Base-by-base conservation (phyloP, 148 eudicot genomes). In the Gaultheria prostrata region DNA sequence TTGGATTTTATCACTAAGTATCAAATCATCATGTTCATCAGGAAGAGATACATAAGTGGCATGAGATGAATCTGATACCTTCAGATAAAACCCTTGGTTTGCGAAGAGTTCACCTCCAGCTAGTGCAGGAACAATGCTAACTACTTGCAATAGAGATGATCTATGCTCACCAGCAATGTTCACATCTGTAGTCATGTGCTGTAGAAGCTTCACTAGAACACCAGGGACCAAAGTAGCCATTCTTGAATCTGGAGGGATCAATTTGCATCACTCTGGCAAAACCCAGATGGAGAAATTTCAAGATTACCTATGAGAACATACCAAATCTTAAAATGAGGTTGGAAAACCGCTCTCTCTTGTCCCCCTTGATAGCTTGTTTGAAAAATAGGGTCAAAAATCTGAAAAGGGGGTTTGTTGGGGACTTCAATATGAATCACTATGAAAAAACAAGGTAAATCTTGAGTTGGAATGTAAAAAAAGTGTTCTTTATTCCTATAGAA, bases 41-140 rank as follows among this genome's bases (percentile, higher is more conserved):
- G 98, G 98, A 51, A 95, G 90, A 71, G 98, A 91, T 17, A 93
- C 98, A 85, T 93, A 95, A 21, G 98, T 95, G 84, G 97, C 98
- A 86, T 95, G 98, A 87, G 98, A 95, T 26, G 98, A 95, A 80
- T 95, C 98, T 24, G 98, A 95, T 85, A 95, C 98, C 91, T 95
- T 95, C 8, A 95, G 84, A 83, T 95, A 95, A 86, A 95, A 95
- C 82, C 98, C 98, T 90, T 93, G 92, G 69, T 90, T 95, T 21
- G 93, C 88, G 84, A 95, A 95, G 76, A 95, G 90, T 88, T 92
- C 97, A 71, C 97, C 95, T 50, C 93, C 97, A 11, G 98, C 90
- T 45, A 95, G 84, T 1, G 97, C 97, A 43, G 98, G 98, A 45
- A 95, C 97, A 82, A 95, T 95, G 88, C 95, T 90, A 46, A 95